Conservation (phyloP, 305 asterid species). For the Fraxinus velutina region DNA sequence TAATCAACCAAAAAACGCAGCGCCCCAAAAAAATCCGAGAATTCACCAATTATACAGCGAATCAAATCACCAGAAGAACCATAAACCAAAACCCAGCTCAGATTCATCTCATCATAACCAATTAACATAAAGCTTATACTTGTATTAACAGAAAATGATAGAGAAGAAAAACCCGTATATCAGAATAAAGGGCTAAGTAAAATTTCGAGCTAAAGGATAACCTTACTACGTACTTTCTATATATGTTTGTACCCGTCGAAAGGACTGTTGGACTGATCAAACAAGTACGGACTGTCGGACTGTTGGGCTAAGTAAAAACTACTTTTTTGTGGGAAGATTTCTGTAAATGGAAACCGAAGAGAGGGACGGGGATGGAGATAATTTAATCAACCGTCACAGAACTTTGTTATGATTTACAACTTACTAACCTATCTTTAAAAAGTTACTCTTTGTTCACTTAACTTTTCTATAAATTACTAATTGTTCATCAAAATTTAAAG, state of each 20-base stretch:
- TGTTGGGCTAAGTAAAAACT: no score
- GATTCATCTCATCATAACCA: not conserved
- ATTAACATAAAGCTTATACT: not conserved
- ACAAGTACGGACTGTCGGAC: not conserved
- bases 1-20: constrained; percentile 4
- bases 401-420: not conserved
- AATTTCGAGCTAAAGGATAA: not conserved
- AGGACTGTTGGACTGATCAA: not conserved
- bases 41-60: constrained; percentile 1
- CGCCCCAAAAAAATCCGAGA: not conserved
- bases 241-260: not conserved
- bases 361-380: not conserved
- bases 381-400: not conserved
- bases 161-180: not conserved
- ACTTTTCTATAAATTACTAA: no score
- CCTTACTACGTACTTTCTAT: not conserved
- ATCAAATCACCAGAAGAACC: constrained; percentile 14
- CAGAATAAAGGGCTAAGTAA: not conserved
- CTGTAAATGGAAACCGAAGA: not conserved
- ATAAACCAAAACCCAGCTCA: not conserved
- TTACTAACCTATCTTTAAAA: no score
- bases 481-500: no score
- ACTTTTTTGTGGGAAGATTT: not conserved
- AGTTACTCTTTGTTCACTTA: not conserved
- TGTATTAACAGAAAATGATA: not conserved